Evolutionary conservation across 75 land plant genomes (phyloP).

Genomic region (Cunninghamia lanceolata): DNA sequence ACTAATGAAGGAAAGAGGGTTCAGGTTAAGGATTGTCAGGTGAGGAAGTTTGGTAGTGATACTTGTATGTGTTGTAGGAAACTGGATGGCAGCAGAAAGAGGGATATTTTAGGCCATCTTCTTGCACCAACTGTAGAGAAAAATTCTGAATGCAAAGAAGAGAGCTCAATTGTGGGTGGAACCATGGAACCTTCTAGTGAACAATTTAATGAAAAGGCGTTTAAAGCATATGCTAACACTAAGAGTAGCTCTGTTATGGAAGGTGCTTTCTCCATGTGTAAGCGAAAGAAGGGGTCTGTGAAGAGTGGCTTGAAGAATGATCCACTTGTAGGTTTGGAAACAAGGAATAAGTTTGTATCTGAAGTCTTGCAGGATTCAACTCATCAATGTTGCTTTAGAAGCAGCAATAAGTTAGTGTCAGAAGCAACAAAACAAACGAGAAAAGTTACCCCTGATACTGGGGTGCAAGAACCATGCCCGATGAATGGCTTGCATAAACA

Average conservation of each 20-base stretch:
- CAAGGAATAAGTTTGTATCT: neutral
- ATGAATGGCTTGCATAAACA: neutral
- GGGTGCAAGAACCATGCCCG: neutral
- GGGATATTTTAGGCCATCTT: neutral
- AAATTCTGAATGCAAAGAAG: neutral
- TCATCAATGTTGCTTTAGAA: neutral
- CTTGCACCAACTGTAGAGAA: neutral
- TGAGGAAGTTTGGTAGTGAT: neutral
- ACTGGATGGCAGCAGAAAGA: conserved; percentile 1
- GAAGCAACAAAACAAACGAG: neutral
- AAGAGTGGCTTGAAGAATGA: neutral
- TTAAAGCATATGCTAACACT: neutral
- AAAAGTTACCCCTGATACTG: neutral
- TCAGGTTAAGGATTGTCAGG: neutral
- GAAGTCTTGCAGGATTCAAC: neutral
- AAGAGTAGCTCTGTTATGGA: neutral
- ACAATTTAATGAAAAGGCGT: neutral
- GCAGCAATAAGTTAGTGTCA: neutral
- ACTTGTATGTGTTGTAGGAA: neutral
- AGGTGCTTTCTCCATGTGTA: neutral
- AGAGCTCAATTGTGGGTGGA: neutral
- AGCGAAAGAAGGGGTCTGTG: neutral
- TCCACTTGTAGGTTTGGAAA: neutral
- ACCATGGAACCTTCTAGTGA: neutral
- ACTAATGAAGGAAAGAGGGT: neutral